Percentiles rank a stretch among this genome's conserved stretches.
These are phyloP conservation scores for Penicillium concentricum DNA, from an alignment of 2,329 filamentous ascomycete genomes.

Conservation along the genomic window DNA sequence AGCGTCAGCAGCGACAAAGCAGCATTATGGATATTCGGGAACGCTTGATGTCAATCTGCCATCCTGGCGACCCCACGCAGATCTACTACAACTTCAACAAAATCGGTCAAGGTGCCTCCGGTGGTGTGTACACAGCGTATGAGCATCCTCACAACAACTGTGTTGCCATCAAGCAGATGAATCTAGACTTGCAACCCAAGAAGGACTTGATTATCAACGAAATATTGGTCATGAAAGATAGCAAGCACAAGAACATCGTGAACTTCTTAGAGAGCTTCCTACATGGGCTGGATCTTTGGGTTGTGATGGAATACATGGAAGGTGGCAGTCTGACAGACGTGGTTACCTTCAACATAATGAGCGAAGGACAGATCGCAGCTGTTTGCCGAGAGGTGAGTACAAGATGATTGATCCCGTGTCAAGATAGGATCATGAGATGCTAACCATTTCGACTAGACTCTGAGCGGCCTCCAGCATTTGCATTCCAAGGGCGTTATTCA, in stretches of 20 bases:
- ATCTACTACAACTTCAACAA: slow-evolving; percentile 87
- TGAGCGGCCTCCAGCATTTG: slow-evolving; percentile 88
- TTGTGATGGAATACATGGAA: slow-evolving; percentile 99
- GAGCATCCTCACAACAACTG: slow-evolving; percentile 79
- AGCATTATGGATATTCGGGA: slow-evolving; percentile 78
- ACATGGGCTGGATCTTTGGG: slow-evolving; percentile 87
- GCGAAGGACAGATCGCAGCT: slow-evolving; percentile 91
- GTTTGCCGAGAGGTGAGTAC: slow-evolving; percentile 76
- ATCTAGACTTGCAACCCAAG: slow-evolving; percentile 95
- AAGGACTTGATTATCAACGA: slow-evolving; percentile 99
- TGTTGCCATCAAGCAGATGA: slow-evolving; percentile 99
- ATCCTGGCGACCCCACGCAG: slow-evolving; percentile 80
- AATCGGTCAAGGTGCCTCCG: slow-evolving; percentile 95
- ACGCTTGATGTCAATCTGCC: slow-evolving; percentile 85
- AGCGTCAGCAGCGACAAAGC: slow-evolving; percentile 74
- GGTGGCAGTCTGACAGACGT: slow-evolving; percentile 96
- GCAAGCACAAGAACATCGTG: slow-evolving; percentile 96
- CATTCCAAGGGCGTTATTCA: slow-evolving; percentile 98
- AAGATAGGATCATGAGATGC: background rate
- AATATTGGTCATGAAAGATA: slow-evolving; percentile 98
- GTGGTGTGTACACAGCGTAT: slow-evolving; percentile 90
- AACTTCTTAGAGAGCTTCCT: slow-evolving; percentile 99
- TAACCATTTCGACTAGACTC: slow-evolving; percentile 53
- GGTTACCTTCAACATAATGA: slow-evolving; percentile 99
- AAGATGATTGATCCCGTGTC: background rate